These are phyloP conservation scores for Trypanosoma grayi DNA, from an alignment of 208 protist genomes.

Conservation along the genomic window DNA sequence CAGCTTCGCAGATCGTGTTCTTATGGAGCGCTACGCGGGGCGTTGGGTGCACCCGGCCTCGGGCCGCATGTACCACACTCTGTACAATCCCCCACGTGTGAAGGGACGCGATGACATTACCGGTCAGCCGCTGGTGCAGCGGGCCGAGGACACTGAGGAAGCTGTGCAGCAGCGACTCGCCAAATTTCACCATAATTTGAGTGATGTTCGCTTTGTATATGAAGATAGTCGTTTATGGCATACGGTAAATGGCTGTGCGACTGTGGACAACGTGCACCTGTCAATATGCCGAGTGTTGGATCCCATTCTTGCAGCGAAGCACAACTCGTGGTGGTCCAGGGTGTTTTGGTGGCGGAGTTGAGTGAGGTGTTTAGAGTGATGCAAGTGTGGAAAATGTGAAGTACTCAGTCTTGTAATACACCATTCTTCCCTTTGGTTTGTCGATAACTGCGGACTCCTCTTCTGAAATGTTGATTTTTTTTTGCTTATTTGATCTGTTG, in stretches of 20 bases:
- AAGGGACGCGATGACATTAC: slow-evolving; percentile 90
- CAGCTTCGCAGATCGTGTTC: slow-evolving; percentile 62
- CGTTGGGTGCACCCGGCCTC: slow-evolving; percentile 82
- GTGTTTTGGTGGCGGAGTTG: slow-evolving; percentile 50
- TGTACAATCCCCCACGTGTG: slow-evolving; percentile 89
- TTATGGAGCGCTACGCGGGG: slow-evolving; percentile 76
- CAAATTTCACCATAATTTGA: slow-evolving; percentile 72
- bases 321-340: slow-evolving; percentile 11
- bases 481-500: too few relatives aligned
- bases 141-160: slow-evolving; percentile 89
- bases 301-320: slow-evolving; percentile 38
- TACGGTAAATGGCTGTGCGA: slow-evolving; percentile 57
- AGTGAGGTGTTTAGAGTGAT: background rate
- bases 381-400: background rate
- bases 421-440: too few relatives aligned
- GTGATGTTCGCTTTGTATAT: slow-evolving; percentile 78
- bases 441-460: too few relatives aligned
- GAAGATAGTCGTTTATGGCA: slow-evolving; percentile 42
- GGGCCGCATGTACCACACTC: slow-evolving; percentile 90
- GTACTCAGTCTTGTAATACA: too few relatives aligned
- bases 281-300: slow-evolving; percentile 75
- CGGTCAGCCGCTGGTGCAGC: slow-evolving; percentile 85
- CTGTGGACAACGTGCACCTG: slow-evolving; percentile 67
- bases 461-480: too few relatives aligned
- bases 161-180: slow-evolving; percentile 71